phyloP scores from a whole-genome alignment of 2,329 filamentous ascomycete species.

The Paracamarosporium sp. region DNA sequence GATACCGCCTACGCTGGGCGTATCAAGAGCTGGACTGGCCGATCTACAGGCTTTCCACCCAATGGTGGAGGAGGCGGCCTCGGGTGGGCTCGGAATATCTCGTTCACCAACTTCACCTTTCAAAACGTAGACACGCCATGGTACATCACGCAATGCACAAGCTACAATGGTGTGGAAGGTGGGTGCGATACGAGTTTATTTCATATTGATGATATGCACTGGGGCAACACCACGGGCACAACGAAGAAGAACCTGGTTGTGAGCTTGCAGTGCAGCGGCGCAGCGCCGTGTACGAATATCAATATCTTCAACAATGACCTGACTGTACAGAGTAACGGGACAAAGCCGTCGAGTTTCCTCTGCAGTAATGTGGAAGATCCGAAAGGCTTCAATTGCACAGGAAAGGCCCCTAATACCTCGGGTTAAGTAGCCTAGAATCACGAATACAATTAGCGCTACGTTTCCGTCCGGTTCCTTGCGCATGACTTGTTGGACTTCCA shows the following conservation, averaged over 20 bases:
- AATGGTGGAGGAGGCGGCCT: slow-evolving; percentile 64
- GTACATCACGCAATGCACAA: slow-evolving; percentile 47
- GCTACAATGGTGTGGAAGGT: slow-evolving; percentile 35
- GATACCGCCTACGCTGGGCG: slow-evolving; percentile 56
- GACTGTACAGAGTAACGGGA: slow-evolving; percentile 7
- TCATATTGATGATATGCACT: slow-evolving; percentile 40
- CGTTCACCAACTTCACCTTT: slow-evolving; percentile 38
- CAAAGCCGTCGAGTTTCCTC: slow-evolving; percentile 4
- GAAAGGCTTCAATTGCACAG: slow-evolving; percentile 11
- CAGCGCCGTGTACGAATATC: slow-evolving; percentile 14
- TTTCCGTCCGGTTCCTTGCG: not conserved
- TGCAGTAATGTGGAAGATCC: slow-evolving; percentile 14
- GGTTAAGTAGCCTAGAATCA: not conserved
- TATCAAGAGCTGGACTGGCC: slow-evolving; percentile 64
- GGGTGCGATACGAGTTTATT: slow-evolving; percentile 48
- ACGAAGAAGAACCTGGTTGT: slow-evolving; percentile 2
- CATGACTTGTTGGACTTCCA: not conserved
- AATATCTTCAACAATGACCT: slow-evolving; percentile 11
- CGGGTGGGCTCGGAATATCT: slow-evolving; percentile 49
- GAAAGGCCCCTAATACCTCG: slow-evolving; percentile 8
- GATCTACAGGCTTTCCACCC: slow-evolving; percentile 56
- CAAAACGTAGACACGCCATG: slow-evolving; percentile 32
- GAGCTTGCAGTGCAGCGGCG: slow-evolving; percentile 19
- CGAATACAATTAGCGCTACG: not conserved
- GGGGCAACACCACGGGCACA: slow-evolving; percentile 32